Evolutionary conservation across 768 basidiomycete genomes (phyloP), one percentile per base, ranked within the genome.

Genomic region (Mycena latifolia): DNA sequence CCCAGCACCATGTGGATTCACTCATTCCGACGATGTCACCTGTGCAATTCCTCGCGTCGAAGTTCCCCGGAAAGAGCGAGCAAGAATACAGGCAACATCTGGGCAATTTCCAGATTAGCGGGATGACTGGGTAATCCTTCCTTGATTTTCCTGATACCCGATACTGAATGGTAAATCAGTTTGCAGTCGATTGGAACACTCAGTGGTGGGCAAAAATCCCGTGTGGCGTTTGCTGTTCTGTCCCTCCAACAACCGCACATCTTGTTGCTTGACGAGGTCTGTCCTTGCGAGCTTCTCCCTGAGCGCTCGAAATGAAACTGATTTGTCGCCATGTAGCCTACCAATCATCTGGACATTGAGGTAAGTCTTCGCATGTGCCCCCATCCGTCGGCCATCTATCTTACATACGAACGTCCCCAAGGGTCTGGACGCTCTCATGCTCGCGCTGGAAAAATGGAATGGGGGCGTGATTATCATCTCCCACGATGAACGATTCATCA

Each of bases 31-130:
- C 84, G 5, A 86, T 98, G 88, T 91, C 89, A n/a, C 94, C 97
- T 0, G 98, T 99, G 12, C 92, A 94, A 72, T 98, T 98, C 82
- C 82, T 99, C 31, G 94, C 95, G 17, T 89, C 90, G 25, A 93
- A 88, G 73, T 98, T 93, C 83, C 98, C 98, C 1, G 97, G 98
- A 0, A 92, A 91, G 79, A 94, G 87, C 8, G 98, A 99, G 78
- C 97, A 98, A 77, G 98, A 98, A 76, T 99, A 99, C 77, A 87
- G 98, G 66, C 77, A 80, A n/a, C 98, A 99, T 80, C 84, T 99
- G 15, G 98, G 97, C 8, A 95, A 96, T 63, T 98, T 99, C 82
- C 96, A 98, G 72, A 97, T 98, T 72, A 98, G 94, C 65, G 95
- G 96, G 46, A 91, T 97, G 89, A 97, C 96, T 2, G 93, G 94